Evolutionary conservation across 2,329 filamentous ascomycete species (phyloP).

Genomic region (Thelonectria rubi): DNA sequence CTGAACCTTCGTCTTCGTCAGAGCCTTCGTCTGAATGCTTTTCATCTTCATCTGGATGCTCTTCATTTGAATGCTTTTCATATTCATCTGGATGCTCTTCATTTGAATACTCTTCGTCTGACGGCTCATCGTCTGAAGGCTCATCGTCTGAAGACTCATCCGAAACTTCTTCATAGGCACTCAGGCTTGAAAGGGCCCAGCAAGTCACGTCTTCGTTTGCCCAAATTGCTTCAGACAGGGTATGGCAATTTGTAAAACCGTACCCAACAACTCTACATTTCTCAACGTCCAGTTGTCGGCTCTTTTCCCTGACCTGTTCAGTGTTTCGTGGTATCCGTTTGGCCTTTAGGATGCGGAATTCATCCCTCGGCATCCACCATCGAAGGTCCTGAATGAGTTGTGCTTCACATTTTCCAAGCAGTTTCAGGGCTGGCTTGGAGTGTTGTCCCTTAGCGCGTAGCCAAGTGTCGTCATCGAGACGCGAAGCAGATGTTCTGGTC

Average conservation of each 20-base stretch:
- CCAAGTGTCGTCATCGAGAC: slow-evolving; percentile 25
- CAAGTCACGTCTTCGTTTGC: too few species aligned
- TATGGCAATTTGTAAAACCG: too few species aligned
- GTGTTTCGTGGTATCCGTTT: background rate
- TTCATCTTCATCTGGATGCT: too few species aligned
- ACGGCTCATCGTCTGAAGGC: too few species aligned
- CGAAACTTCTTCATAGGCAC: too few species aligned
- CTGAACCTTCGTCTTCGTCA: too few species aligned
- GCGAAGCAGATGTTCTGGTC: background rate
- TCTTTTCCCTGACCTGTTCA: background rate
- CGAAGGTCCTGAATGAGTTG: slow-evolving; percentile 20
- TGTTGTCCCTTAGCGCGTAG: slow-evolving; percentile 26
- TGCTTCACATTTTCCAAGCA: slow-evolving; percentile 25
- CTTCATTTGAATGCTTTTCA: background rate
- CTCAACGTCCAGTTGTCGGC: slow-evolving; percentile 5
- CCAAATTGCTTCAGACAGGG: too few species aligned
- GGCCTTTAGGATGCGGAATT: slow-evolving; percentile 21
- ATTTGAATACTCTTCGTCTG: too few species aligned
- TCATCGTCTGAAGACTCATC: too few species aligned
- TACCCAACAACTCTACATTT: background rate
- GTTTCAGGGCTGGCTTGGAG: slow-evolving; percentile 15
- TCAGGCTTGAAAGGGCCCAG: too few species aligned
- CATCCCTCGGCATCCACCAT: slow-evolving; percentile 31
- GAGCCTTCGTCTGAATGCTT: too few species aligned
- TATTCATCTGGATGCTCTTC: too few species aligned